A percentile compares a stretch with the other conserved stretches of the same genome.
Evolutionary conservation across 257 asterid species (phyloP).

Genomic region (Primulina tabacum): DNA sequence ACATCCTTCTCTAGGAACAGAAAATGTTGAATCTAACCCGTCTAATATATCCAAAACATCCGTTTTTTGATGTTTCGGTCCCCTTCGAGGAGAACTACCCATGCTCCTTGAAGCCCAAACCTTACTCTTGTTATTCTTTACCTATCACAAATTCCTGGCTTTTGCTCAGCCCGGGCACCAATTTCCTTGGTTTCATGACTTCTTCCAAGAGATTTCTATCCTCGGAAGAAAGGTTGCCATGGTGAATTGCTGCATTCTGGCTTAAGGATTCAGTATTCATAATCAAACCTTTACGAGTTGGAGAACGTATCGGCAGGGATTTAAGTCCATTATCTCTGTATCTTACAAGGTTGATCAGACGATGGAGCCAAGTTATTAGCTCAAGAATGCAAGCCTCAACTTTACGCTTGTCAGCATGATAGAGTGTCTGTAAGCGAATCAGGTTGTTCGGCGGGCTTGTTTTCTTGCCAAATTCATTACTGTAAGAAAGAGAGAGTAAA

Average conservation of each 20-base stretch:
- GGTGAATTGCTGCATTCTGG: conserved; percentile 18
- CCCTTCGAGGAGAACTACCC: conserved; percentile 66
- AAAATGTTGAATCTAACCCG: conserved; percentile 63
- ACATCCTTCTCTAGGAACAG: conserved; percentile 25
- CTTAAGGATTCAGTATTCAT: conserved; percentile 7
- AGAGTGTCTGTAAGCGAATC: conserved; percentile 82
- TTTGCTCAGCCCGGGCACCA: conserved; percentile 67
- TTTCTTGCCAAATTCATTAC: conserved; percentile 78
- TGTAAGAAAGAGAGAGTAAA: conserved; percentile 30
- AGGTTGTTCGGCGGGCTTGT: conserved; percentile 38
- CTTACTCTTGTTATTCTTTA: conserved; percentile 36
- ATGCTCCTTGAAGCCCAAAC: conserved; percentile 66
- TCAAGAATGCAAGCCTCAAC: conserved; percentile 74
- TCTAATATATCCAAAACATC: conserved; percentile 76
- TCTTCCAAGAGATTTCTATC: conserved; percentile 68
- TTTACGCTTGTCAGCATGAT: conserved; percentile 75
- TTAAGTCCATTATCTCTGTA: conserved; percentile 57
- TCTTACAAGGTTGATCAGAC: conserved; percentile 62
- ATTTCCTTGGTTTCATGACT: conserved; percentile 59
- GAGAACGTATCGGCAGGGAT: conserved; percentile 51
- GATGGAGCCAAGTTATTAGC: conserved; percentile 79
- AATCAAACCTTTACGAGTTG: conserved; percentile 46
- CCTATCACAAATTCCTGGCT: conserved; percentile 70
- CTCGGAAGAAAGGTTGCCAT: conserved; percentile 53
- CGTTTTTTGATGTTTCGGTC: conserved; percentile 34